Evolutionary conservation across 2,329 filamentous ascomycete species (phyloP).

Genomic region (Hymenoscyphus fraxineus): DNA sequence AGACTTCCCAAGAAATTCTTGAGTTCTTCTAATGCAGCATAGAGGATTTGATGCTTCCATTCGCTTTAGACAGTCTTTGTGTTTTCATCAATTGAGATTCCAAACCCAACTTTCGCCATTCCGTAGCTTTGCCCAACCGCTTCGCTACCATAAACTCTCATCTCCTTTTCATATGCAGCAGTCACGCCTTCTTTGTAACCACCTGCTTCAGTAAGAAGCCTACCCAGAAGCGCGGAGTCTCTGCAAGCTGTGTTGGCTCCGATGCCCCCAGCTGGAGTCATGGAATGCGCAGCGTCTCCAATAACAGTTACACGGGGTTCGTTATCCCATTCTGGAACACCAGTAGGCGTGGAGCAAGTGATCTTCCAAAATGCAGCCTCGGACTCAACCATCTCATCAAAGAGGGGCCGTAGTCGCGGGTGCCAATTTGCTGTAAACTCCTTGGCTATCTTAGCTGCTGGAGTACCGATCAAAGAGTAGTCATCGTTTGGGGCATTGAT

Average conservation of each 20-base stretch:
- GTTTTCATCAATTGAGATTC: slow-evolving; percentile 44
- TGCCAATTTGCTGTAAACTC: slow-evolving; percentile 52
- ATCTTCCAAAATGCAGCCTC: slow-evolving; percentile 66
- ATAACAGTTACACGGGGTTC: slow-evolving; percentile 54
- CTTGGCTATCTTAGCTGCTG: slow-evolving; percentile 56
- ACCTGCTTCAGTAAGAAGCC: slow-evolving; percentile 48
- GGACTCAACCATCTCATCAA: slow-evolving; percentile 53
- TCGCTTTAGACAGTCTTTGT: slow-evolving; percentile 23
- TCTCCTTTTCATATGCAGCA: slow-evolving; percentile 57
- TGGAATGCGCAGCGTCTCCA: slow-evolving; percentile 53
- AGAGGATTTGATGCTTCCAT: neutral
- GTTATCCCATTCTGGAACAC: slow-evolving; percentile 58
- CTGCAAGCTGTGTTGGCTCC: slow-evolving; percentile 55
- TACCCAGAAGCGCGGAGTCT: slow-evolving; percentile 53
- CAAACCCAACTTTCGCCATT: slow-evolving; percentile 43
- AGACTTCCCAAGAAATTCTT: too few relatives aligned
- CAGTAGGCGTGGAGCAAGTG: slow-evolving; percentile 56
- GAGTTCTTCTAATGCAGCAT: too few relatives aligned
- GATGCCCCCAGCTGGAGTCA: slow-evolving; percentile 54
- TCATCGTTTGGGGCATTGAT: slow-evolving; percentile 57
- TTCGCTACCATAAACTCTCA: slow-evolving; percentile 56
- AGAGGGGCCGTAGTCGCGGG: slow-evolving; percentile 50
- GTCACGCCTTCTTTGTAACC: slow-evolving; percentile 51
- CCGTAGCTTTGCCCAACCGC: slow-evolving; percentile 54
- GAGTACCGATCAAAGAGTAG: slow-evolving; percentile 52